A percentile compares a stretch with the other conserved stretches of the same genome.
Evolutionary conservation across 441 rosid species (phyloP).

Genomic region (Oxalis stricta): DNA sequence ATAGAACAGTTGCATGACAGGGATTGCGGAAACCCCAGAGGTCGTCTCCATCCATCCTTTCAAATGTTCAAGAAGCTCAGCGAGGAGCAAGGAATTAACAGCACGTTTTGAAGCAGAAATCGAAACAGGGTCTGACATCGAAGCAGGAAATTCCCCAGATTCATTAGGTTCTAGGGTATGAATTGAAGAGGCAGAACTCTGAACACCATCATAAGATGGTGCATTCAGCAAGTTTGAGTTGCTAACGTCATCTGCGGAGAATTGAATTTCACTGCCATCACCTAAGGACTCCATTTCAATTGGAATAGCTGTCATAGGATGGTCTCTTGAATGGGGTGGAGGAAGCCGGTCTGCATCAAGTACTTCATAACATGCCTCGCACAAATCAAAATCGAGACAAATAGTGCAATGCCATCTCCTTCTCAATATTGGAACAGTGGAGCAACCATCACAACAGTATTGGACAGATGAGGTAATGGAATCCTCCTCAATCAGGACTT

Average conservation of each 20-base stretch:
- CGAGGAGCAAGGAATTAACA: constrained; percentile 88
- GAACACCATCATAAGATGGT: constrained; percentile 32
- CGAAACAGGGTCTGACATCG: constrained; percentile 66
- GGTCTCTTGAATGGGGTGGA: constrained; percentile 94
- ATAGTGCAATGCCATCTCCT: constrained; percentile 99
- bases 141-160: constrained; percentile 76
- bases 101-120: constrained; percentile 97
- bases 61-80: constrained; percentile 88
- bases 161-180: constrained; percentile 88
- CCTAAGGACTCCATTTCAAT: constrained; percentile 90
- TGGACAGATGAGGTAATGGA: constrained; percentile 95
- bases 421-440: constrained; percentile 95
- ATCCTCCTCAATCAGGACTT: constrained; percentile 96
- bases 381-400: constrained; percentile 98
- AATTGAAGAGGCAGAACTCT: constrained; percentile 78
- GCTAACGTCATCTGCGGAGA: constrained; percentile 62
- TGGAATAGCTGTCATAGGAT: constrained; percentile 95
- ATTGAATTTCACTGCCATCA: constrained; percentile 76
- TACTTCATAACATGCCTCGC: constrained; percentile 95
- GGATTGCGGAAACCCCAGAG: constrained; percentile 85
- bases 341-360: constrained; percentile 86
- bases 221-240: constrained; percentile 47
- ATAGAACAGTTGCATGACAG: constrained; percentile 96
- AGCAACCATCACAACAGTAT: constrained; percentile 98
- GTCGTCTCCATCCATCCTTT: constrained; percentile 96